Conservation (phyloP, 306 rosid species). For the Castanospermum australe region DNA sequence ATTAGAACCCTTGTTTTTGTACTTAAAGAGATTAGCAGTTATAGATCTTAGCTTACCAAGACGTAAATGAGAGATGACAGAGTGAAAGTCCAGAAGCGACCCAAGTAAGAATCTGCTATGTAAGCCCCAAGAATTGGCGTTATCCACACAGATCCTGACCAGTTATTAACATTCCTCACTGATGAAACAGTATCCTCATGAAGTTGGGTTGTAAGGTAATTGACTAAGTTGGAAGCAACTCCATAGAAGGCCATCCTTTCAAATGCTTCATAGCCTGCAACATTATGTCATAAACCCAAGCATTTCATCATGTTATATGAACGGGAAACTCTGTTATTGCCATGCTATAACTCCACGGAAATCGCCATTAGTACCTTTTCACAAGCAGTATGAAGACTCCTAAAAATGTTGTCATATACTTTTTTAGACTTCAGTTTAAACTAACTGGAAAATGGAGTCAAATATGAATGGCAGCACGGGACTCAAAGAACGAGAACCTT, state of each 20-base stretch:
- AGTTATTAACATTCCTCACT: conserved; percentile 89
- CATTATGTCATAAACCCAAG: not conserved
- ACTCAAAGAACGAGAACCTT: not conserved
- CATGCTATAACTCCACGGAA: not conserved
- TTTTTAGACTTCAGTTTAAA: not conserved
- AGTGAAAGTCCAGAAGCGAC: conserved; percentile 99
- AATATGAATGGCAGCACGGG: conserved; percentile 1
- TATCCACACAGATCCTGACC: conserved; percentile 98
- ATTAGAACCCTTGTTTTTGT: not conserved
- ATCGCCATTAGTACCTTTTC: not conserved
- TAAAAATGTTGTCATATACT: not conserved
- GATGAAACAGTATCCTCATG: conserved; percentile 92
- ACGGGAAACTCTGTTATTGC: not conserved
- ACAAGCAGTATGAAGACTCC: not conserved
- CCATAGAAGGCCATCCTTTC: conserved; percentile 99
- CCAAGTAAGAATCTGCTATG: conserved; percentile 84
- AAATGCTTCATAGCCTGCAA: conserved; percentile 92
- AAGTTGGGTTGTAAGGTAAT: conserved; percentile 80
- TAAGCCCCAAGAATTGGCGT: conserved; percentile 97
- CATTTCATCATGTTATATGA: not conserved
- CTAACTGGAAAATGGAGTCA: not conserved
- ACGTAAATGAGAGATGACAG: conserved; percentile 81
- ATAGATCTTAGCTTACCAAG: conserved; percentile 52
- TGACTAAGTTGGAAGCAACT: conserved; percentile 85
- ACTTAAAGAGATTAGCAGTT: not conserved